Evolutionary conservation across 2,329 filamentous ascomycete species (phyloP).

Genomic region (Alternaria conjuncta): DNA sequence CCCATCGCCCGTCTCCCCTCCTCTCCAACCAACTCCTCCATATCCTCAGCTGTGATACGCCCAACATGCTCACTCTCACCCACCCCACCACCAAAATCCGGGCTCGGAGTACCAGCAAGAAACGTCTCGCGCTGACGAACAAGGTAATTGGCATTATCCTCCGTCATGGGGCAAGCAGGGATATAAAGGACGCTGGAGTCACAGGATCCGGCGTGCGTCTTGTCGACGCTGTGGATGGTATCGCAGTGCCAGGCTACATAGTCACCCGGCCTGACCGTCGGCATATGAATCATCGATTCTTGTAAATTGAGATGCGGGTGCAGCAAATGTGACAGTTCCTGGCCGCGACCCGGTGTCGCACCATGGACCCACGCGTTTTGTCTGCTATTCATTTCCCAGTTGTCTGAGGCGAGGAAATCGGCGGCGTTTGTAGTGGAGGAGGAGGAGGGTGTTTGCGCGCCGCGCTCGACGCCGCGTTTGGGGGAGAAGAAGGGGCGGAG

Average conservation of each 20-base stretch:
- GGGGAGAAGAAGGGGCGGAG: conserved; percentile 83
- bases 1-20: conserved; percentile 65
- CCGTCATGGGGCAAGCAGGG: conserved; percentile 81
- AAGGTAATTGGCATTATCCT: conserved; percentile 74
- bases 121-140: conserved; percentile 75
- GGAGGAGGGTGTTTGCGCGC: conserved; percentile 41
- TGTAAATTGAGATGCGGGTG: conserved; percentile 75
- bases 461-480: conserved; percentile 46
- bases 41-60: conserved; percentile 48
- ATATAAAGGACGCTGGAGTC: conserved; percentile 92
- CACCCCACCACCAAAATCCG: conserved; percentile 63
- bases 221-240: conserved; percentile 82
- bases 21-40: conserved; percentile 48
- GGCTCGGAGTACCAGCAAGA: conserved; percentile 61
- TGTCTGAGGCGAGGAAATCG: conserved; percentile 59
- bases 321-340: conserved; percentile 68
- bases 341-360: conserved; percentile 70
- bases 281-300: conserved; percentile 74
- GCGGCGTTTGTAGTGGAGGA: conserved; percentile 39
- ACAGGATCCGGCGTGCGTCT: conserved; percentile 69
- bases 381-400: conserved; percentile 65
- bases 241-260: conserved; percentile 84
- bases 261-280: conserved; percentile 72
- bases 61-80: conserved; percentile 65
- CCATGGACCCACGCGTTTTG: conserved; percentile 71